Conservation (phyloP, 1,284 basidiomycete species). For the Cutaneotrichosporon sp. region DNA sequence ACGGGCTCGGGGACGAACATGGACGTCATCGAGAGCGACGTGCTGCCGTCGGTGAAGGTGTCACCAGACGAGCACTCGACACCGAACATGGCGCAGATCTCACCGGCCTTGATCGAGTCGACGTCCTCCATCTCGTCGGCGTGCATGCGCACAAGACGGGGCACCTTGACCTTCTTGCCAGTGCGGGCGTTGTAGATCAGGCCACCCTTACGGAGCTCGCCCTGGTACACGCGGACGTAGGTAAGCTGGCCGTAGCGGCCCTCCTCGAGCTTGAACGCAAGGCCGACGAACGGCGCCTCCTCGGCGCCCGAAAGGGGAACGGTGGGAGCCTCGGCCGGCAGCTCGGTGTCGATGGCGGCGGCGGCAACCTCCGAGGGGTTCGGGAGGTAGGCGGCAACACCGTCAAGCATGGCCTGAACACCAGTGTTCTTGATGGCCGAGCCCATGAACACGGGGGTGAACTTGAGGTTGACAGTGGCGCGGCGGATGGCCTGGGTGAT, state of each 20-base stretch:
- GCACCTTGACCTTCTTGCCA: conserved; percentile 98
- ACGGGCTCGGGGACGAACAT: conserved; percentile 99
- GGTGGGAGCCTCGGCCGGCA: conserved; percentile 66
- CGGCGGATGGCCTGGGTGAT: conserved; percentile 85
- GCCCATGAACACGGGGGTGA: conserved; percentile 95
- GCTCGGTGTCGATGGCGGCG: conserved; percentile 78
- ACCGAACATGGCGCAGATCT: conserved; percentile 99
- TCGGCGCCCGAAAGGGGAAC: conserved; percentile 77
- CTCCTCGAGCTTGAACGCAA: conserved; percentile 99
- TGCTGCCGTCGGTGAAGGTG: conserved; percentile 92
- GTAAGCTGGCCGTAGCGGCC: conserved; percentile 96
- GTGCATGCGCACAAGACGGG: conserved; percentile 96
- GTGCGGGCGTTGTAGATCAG: conserved; percentile 92
- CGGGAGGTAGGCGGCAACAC: conserved; percentile 93
- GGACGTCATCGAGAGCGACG: conserved; percentile 87
- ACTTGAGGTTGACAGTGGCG: conserved; percentile 82
- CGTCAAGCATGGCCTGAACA: conserved; percentile 92
- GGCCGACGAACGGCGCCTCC: conserved; percentile 83
- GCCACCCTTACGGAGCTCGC: conserved; percentile 79
- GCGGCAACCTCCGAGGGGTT: conserved; percentile 80
- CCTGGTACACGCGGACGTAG: conserved; percentile 99
- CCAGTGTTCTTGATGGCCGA: conserved; percentile 98
- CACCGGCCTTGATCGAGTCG: conserved; percentile 91
- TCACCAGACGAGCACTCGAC: conserved; percentile 98
- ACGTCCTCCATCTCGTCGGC: conserved; percentile 99